Percentiles rank a stretch among this genome's conserved stretches.
Evolutionary conservation across 345 rosid genomes (phyloP).

Genomic region (rapeseed (Brassica napus)): Da-Ae NC_063447.1:14254001-14254500

Average conservation of each 20-base stretch:
- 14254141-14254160: not conserved
- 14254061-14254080: too few species aligned
- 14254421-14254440: too few species aligned
- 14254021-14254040: too few species aligned
- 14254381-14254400: not conserved
- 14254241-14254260: conserved; percentile 2
- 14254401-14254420: too few species aligned
- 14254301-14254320: not conserved
- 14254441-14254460: too few species aligned
- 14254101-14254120: too few species aligned
- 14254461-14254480: too few species aligned
- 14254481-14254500: too few species aligned
- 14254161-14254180: not conserved
- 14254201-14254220: not conserved
- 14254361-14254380: not conserved
- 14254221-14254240: not conserved
- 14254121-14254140: not conserved
- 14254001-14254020: too few species aligned
- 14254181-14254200: not conserved
- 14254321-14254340: not conserved
- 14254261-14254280: not conserved
- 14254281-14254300: not conserved
- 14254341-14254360: not conserved
- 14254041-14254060: too few species aligned
- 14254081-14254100: too few species aligned